Evolutionary conservation across 192 early-diverging fungal genomes (phyloP), one percentile per base, ranked within the genome.

Genomic region (Blastocladiella britannica): DNA sequence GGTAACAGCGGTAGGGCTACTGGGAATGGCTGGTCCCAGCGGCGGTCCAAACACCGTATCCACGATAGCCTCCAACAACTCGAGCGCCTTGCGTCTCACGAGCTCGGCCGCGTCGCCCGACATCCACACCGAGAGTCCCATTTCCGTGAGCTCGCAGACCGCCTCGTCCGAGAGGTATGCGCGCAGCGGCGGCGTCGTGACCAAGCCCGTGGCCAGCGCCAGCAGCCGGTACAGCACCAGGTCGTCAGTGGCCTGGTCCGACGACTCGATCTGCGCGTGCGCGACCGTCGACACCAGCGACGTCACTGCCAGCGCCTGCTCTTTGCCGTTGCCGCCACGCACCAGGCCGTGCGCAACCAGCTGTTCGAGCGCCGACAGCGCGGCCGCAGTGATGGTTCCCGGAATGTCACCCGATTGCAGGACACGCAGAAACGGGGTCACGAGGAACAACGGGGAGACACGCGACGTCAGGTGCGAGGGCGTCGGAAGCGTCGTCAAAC

Each of bases 71-170:
- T n/a, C n/a, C n/a, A n/a, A n/a, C n/a, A n/a, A n/a, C n/a, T n/a
- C n/a, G n/a, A n/a, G n/a, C n/a, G n/a, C n/a, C n/a, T n/a, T n/a
- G 2, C 37, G 37, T 9, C 37, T 9, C 37, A 47, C 37, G 37
- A 20, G 37, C n/a, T 47, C 37, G 7, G 37, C 37, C 15, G n/a
- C 37, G 15, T 20, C 15, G 2, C 15, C 15, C 1, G n/a, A 4
- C 37, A 47, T 47, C 37, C 87, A 88, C 87, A 98, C 92, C 64
- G 88, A 89, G 55, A 98, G 80, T 18, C 85, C 89, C 23, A 89
- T 90, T 72, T 98, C 94, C 66, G 96, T 87, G 77, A 96, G 93
- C 61, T 90, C 89, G 65, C 94, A 98, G 15, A 96, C 80, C 15
- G 84, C 82, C 64, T 89, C 89, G 65, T 98, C 93, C 54, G 84